Base-by-base conservation (phyloP, 352 stramenopile genomes). In the Phytophthora rubi region DNA sequence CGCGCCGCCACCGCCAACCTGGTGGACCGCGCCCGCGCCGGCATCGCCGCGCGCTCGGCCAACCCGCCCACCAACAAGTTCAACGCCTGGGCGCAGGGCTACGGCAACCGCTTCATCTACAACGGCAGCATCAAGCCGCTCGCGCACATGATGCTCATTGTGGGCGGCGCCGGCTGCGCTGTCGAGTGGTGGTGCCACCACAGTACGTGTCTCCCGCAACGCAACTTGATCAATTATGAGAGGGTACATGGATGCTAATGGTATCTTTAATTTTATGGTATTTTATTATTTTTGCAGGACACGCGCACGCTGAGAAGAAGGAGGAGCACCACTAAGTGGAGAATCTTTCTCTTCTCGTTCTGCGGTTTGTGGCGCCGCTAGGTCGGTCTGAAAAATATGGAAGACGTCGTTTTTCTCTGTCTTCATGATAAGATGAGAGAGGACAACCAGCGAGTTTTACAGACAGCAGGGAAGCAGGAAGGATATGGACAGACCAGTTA, bases 31-130 rank as follows among this genome's bases (percentile, higher is more conserved):
- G 85, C 85, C 0, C 83, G 83, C 49, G 85, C 82, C 32, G 83
- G 85, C 57, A 86, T 92, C 55, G 82, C 82, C 56, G 85, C 85
- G 6, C 85, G 85, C 56, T 52, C 73, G 69, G 58, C 70, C 59
- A 84, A 85, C 65, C 81, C 82, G 47, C 82, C 82, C 32, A 73
- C 75, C 15, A 82, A 78, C 71, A 80, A 81, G 68, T 91, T 92
- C 71, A 75, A 88, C 63, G 77, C 83, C 33, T 92, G 83, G 81
- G 81, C 80, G 23, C 82, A 92, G 69, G 81, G 83, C 71, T 92
- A 92, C 71, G 85, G 81, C 67, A 76, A 87, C 68, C 81, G 83
- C 60, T 90, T 85, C 71, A 89, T 92, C 76, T 89, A 92, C 81
- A 92, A 77, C 30, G 83, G 83, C 45, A 90, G 85, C 80, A 66